Evolutionary conservation across 768 basidiomycete genomes (phyloP), one percentile per base, ranked within the genome.

Genomic region (Hypsizygus marmoreus): DNA sequence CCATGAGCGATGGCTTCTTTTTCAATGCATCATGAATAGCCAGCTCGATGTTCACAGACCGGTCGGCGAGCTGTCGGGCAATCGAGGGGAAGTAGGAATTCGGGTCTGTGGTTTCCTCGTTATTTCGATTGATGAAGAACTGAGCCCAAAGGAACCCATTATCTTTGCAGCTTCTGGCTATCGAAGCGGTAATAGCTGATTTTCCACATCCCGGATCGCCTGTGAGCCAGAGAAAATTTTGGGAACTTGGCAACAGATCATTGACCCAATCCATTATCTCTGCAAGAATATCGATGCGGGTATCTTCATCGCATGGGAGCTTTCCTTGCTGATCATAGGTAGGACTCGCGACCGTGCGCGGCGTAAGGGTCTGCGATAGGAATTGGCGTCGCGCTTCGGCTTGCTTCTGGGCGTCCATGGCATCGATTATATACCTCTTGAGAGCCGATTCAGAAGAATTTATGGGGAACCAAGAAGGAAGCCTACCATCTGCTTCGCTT

Each of bases 11-110:
- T 11, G 43, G 54, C n/a, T 47, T 29, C 9, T 37, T 14, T 3
- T 19, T 43, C 8, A 54, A 36, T 8, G 45, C 23, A 10, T 41
- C 23, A n/a, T 52, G 42, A 1, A 59, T 26, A 6, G 41, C 17
- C 9, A 17, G 31, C 24, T 43, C 39, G 7, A 55, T 49, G 1
- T 31, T 33, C 6, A 33, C 22, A 13, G 49, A 53, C 4, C 29
- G 14, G 1, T 41, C 32, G 2, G 49, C 45, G 7, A 59, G 37
- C 35, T 59, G 55, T 2, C 45, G 46, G 5, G 56, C 58, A 31
- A 57, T 53, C 6, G 56, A 53, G 4, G 56, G 58, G 12, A 57
- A 53, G 23, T 53, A 57, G 6, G 29, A 22, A 24, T 47, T 49
- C 1, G 53, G 53, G 25, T 58, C 46, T 12, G 47, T 53, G 4